Evolutionary conservation across 1,284 basidiomycete species (phyloP).

Genomic region (Rugosomyces carneus): DNA sequence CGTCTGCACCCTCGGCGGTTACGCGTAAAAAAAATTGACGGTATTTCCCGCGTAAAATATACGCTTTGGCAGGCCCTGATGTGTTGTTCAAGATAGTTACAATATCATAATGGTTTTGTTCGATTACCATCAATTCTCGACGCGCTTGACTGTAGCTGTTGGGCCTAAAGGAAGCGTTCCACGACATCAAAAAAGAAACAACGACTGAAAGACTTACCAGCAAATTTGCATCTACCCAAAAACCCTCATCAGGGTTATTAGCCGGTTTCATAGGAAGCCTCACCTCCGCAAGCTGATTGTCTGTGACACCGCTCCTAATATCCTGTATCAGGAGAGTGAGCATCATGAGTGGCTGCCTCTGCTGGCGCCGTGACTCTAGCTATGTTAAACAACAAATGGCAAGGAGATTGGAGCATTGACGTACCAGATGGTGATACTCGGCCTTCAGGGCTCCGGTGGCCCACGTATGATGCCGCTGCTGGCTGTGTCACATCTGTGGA

Average conservation of each 20-base stretch:
- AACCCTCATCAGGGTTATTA: slow-evolving; percentile 45
- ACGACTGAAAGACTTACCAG: slow-evolving; percentile 31
- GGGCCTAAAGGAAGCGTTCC: slow-evolving; percentile 26
- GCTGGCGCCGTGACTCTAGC: slow-evolving; percentile 10
- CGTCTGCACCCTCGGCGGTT: slow-evolving; percentile 40
- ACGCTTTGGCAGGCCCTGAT: slow-evolving; percentile 63
- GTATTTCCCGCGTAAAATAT: slow-evolving; percentile 60
- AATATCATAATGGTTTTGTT: background rate
- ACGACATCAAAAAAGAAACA: background rate
- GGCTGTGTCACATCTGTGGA: background rate
- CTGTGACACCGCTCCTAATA: slow-evolving; percentile 41
- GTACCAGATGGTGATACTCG: slow-evolving; percentile 1
- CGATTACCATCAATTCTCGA: slow-evolving; percentile 61
- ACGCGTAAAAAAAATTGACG: slow-evolving; percentile 65
- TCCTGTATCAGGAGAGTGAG: slow-evolving; percentile 66
- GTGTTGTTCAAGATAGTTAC: background rate
- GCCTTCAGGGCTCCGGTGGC: slow-evolving; percentile 5
- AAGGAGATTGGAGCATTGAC: background rate
- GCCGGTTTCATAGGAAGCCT: slow-evolving; percentile 44
- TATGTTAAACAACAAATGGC: background rate
- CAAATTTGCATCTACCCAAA: slow-evolving; percentile 64
- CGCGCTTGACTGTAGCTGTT: slow-evolving; percentile 53
- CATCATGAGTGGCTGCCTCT: slow-evolving; percentile 26
- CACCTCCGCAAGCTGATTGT: slow-evolving; percentile 60
- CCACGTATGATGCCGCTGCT: background rate